Percentiles rank a stretch among this genome's conserved stretches.
phyloP scores from a whole-genome alignment of 345 rosid genomes.

The Ceriops tagal region DNA sequence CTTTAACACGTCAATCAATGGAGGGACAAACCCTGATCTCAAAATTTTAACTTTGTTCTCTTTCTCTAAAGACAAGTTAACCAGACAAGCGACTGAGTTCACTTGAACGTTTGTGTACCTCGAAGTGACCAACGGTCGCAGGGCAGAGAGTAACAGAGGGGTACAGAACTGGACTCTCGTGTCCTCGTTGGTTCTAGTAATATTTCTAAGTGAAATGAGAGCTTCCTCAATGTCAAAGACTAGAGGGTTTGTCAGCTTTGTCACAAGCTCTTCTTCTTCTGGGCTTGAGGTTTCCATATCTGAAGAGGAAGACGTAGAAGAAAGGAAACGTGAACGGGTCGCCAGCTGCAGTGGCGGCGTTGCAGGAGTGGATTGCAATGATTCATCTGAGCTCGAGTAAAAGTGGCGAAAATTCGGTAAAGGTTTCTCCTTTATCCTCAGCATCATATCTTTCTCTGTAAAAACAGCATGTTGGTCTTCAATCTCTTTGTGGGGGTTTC shows the following conservation, averaged over 20 bases:
- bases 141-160: conserved; percentile 42
- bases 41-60: conserved; percentile 71
- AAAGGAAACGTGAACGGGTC: conserved; percentile 57
- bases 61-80: conserved; percentile 69
- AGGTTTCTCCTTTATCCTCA: conserved; percentile 28
- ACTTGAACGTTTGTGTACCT: conserved; percentile 61
- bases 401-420: conserved; percentile 30
- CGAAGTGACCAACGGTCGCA: conserved; percentile 49
- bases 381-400: conserved; percentile 54
- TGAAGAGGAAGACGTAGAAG: conserved; percentile 55
- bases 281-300: conserved; percentile 38
- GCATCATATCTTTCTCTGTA: too few species aligned
- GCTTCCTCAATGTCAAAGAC: conserved; percentile 62
- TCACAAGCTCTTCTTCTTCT: conserved; percentile 50
- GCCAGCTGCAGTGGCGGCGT: conserved; percentile 42
- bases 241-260: conserved; percentile 48
- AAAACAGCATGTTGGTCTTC: not conserved
- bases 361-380: conserved; percentile 22
- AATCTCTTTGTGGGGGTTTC: conserved; percentile 3
- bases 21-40: conserved; percentile 79
- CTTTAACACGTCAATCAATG: conserved; percentile 60
- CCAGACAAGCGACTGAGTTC: conserved; percentile 70
- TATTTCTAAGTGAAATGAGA: conserved; percentile 42
- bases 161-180: conserved; percentile 51
- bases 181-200: conserved; percentile 52